Base-by-base conservation (phyloP, 345 rosid genomes). In the Murraya paniculata region DNA sequence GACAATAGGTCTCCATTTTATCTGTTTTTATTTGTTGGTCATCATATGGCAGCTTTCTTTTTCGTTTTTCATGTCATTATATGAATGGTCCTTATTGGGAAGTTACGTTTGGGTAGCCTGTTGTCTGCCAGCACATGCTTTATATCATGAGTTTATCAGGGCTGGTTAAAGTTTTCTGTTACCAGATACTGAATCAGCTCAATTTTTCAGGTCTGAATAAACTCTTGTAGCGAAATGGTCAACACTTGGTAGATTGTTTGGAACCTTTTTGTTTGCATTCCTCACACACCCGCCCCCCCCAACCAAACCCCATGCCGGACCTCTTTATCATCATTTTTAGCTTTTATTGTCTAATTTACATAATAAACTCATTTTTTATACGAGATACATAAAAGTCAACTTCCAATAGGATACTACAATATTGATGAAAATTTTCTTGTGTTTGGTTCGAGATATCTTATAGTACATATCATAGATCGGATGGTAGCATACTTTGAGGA, bases 201-300 rank as follows among this genome's bases (percentile, higher is more conserved):
- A 11, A 14, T 68, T 38, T 3, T 38, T 13, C 22, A 7, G 30
- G 30, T 4, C 1, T 53, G 53, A 68, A 53, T n/a, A 67, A 10
- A 11, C 8, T 62, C 36, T 64, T 21, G 2, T 64, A 31, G 5
- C 35, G 0, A 45, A 45, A 45, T 45, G 50, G 50, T 45, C 50
- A 45, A 45, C 16, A 45, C 50, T 45, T 13, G 16, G 50, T 45
- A 13, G 18, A 13, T 1, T 45, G 16, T 13, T 45, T 45, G 50
- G 50, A 13, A 45, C 16, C 18, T 41, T 41, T 55, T 55, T 55
- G 5, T 55, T 5, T 56, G 24, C n/a, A 56, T 19, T 56, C 48
- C 4, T 0, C 48, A n/a, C n/a, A n/a, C n/a, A n/a, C 1, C 11
- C 16, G 4, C 3, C 0, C 24, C 0, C 22, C 10, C 35, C 10